A percentile compares a stretch with the other conserved stretches of the same genome.
These are phyloP conservation scores for Inga laurina DNA, from an alignment of 306 rosid genomes.

Conservation along the genomic window DNA sequence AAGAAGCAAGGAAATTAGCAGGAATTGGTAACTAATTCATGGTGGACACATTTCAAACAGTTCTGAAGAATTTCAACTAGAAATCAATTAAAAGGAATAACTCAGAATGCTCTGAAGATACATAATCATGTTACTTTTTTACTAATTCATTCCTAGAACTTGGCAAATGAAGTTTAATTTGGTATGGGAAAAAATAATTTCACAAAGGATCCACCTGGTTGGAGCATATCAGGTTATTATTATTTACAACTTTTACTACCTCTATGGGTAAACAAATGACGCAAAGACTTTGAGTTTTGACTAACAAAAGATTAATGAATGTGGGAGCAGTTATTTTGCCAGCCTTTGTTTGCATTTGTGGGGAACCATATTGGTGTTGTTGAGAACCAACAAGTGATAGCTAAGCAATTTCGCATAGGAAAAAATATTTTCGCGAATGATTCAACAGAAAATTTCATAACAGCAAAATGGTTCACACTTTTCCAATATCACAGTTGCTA, in stretches of 20 bases:
- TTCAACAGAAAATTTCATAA: neutral
- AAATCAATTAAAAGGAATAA: neutral
- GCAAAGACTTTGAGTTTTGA: constrained; percentile 7
- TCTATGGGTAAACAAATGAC: neutral
- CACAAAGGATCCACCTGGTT: constrained; percentile 44
- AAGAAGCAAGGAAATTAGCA: neutral
- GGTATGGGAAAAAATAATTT: no score
- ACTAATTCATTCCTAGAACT: no score
- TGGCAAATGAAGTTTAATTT: no score
- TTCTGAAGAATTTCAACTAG: neutral
- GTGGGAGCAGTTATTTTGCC: constrained; percentile 52
- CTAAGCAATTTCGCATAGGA: no score
- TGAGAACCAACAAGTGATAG: constrained; percentile 40
- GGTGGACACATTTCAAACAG: neutral
- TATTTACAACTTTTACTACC: neutral
- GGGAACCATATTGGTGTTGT: constrained; percentile 63
- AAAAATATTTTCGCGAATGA: no score
- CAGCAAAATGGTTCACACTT: constrained; percentile 43
- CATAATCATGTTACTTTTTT: neutral
- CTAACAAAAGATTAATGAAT: neutral
- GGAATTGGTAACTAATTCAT: neutral
- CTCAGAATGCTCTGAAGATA: neutral
- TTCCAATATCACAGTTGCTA: no score
- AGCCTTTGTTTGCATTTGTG: constrained; percentile 72
- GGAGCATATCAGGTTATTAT: constrained; percentile 68